phyloP scores from a whole-genome alignment of 352 stramenopile species.

The Pythium aristosporum region DNA sequence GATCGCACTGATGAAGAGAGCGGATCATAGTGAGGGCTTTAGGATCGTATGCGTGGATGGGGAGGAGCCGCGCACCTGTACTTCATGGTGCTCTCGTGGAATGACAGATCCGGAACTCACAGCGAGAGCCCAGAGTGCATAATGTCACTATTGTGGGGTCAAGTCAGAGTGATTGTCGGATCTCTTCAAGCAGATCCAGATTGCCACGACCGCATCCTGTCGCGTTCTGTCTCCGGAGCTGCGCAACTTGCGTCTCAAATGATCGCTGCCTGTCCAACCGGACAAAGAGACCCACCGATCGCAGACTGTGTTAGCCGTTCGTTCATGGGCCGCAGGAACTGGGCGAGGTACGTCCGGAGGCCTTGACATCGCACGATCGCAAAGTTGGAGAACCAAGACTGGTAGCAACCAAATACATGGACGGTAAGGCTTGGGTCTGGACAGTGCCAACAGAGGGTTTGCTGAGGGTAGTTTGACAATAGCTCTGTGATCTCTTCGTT shows the following conservation, averaged over 20 bases:
- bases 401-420: neutral
- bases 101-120: no score
- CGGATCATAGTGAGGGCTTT: neutral
- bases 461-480: slow-evolving; percentile 22
- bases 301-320: no score
- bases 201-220: no score
- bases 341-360: no score
- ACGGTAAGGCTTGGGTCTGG: slow-evolving; percentile 22
- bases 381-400: neutral
- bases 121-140: no score
- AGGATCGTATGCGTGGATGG: neutral
- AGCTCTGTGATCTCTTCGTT: no score
- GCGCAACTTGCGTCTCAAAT: no score
- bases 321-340: no score
- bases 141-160: slow-evolving; percentile 6
- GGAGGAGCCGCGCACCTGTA: slow-evolving; percentile 17
- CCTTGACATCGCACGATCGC: neutral
- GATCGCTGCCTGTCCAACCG: no score
- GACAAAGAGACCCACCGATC: no score
- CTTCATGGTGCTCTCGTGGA: slow-evolving; percentile 20
- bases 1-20: slow-evolving; percentile 34
- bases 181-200: slow-evolving; percentile 6
- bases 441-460: slow-evolving; percentile 25
- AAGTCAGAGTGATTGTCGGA: slow-evolving; percentile 21
- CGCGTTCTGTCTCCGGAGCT: no score